phyloP scores from a whole-genome alignment of 257 asterid genomes.

The Solanum arcanum region DNA sequence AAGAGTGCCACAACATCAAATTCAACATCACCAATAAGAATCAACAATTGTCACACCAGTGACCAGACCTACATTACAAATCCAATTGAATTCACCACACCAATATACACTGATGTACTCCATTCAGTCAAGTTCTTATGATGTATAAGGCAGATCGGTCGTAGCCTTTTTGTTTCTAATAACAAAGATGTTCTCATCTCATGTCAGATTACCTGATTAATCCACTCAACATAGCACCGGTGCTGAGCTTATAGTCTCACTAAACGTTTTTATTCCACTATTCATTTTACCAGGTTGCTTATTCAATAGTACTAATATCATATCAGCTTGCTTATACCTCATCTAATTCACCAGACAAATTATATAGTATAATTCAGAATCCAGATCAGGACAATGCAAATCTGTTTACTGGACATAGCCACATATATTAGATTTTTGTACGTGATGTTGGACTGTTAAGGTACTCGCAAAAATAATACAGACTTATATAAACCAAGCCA shows the following conservation, averaged over 20 bases:
- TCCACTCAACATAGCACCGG: not conserved
- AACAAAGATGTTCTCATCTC: not conserved
- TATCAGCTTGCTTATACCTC: not conserved
- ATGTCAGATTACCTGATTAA: not conserved
- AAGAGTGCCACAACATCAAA: not conserved
- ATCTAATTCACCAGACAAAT: not conserved
- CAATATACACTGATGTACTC: not conserved
- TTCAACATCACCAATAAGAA: not conserved
- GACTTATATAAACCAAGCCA: not conserved
- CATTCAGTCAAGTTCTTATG: not conserved
- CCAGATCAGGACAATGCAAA: not conserved
- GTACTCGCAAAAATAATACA: not conserved
- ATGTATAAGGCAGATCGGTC: not conserved
- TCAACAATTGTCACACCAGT: not conserved
- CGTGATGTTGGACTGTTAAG: not conserved
- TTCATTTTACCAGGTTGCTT: not conserved
- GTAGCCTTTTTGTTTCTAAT: not conserved
- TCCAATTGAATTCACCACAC: not conserved
- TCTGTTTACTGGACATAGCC: not conserved
- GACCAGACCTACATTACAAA: not conserved
- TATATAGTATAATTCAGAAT: not conserved
- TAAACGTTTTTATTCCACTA: not conserved
- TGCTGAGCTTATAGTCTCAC: not conserved
- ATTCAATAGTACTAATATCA: not conserved
- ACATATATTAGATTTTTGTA: not conserved